Percentiles rank a stretch among this genome's conserved stretches.
Conservation (phyloP, 345 rosid species). For the Barbarea vulgaris region DNA sequence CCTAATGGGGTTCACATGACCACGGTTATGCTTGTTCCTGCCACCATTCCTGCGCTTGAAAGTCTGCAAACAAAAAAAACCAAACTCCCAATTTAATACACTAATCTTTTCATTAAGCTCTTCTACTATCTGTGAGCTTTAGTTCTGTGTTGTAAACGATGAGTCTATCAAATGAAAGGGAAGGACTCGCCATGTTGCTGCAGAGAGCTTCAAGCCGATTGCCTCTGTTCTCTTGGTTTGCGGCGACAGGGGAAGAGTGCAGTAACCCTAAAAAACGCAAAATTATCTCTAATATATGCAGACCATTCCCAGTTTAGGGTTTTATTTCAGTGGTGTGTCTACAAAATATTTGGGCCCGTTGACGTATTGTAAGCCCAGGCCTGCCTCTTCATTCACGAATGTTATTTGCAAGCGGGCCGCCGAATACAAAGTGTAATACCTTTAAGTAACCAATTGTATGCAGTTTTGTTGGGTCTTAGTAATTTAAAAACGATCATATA, state of each 20-base stretch:
- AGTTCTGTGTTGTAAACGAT: neutral
- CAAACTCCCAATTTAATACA: neutral
- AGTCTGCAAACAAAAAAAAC: slow-evolving; percentile 58
- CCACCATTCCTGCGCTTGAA: slow-evolving; percentile 97
- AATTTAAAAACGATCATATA: too few relatives aligned
- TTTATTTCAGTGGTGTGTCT: neutral
- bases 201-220: neutral
- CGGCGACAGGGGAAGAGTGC: slow-evolving; percentile 19
- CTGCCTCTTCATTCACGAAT: neutral
- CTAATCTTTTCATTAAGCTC: neutral
- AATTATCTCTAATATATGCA: slow-evolving; percentile 1
- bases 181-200: slow-evolving; percentile 29
- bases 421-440: too few relatives aligned
- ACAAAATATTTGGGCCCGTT: neutral
- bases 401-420: too few relatives aligned
- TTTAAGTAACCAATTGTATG: too few relatives aligned
- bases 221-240: neutral
- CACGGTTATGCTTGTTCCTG: slow-evolving; percentile 95
- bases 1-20: slow-evolving; percentile 84
- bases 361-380: neutral
- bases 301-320: slow-evolving; percentile 1
- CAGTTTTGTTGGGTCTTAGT: too few relatives aligned
- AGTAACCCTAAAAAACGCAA: neutral
- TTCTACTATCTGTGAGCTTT: neutral
- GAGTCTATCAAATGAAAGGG: neutral